Evolutionary conservation across 1,284 basidiomycete species (phyloP), one percentile per base, ranked within the genome.

Genomic region (Heliocybe sulcata): DNA sequence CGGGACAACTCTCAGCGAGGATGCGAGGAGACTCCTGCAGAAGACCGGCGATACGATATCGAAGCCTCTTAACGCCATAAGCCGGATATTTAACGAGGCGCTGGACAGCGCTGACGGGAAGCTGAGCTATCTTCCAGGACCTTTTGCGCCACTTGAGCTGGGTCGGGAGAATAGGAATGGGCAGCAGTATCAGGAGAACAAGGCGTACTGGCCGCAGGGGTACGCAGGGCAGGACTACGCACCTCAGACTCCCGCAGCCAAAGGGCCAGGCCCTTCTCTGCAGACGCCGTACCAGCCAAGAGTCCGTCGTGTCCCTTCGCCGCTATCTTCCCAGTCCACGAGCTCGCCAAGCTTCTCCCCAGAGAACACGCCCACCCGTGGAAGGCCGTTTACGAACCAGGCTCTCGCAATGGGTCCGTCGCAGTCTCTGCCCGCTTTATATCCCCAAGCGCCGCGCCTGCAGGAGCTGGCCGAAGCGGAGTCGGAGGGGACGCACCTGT

Each of bases 11-110:
- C 72, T 92, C 29, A 80, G 83, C 2, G 83, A 91, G 56, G 90
- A 94, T 64, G 93, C 94, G 0, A 82, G 82, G 45, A 79, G 85
- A 16, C 81, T 96, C 47, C 76, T 97, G 55, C 88, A 93, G 68
- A 87, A 89, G 64, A 95, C 93, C 0, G 90, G 92, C 3, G 91
- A 94, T 64, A 90, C 83, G 0, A 86, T 96, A 56, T 90, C 87
- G 14, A 92, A 92, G 65, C 94, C 94, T 3, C 76, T 97, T 12
- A 90, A 76, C 58, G 92, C 93, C 1, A 88, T 97, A 54, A 83
- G 92, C 10, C 83, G 89, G 57, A 93, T 97, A 59, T 87, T 97
- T 65, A 87, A 79, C 61, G 88, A 87, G 56, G 88, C 85, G 0
- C 68, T 91, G 8, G 89, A 91, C 61, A 70, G 70, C 45, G 68